phyloP scores from a whole-genome alignment of 352 stramenopile species.

The Globisporangium carolinianum region DNA sequence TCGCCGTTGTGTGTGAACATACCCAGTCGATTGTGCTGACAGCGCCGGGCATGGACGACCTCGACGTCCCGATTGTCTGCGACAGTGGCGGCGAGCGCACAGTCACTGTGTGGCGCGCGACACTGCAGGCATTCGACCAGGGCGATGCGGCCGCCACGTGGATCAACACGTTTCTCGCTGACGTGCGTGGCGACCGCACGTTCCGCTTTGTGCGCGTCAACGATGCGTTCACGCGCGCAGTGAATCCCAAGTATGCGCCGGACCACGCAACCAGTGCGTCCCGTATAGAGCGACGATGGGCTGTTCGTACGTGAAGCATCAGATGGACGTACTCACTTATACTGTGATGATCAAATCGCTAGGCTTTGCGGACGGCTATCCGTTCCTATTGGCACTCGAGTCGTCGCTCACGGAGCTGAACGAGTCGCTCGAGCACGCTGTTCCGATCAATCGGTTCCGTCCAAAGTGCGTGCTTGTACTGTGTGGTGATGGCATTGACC shows the following conservation, averaged over 20 bases:
- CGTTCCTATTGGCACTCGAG: slow-evolving; percentile 57
- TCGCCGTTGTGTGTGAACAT: background rate
- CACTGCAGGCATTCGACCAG: slow-evolving; percentile 51
- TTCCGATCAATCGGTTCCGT: slow-evolving; percentile 81
- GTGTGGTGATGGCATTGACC: background rate
- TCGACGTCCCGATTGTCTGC: slow-evolving; percentile 46
- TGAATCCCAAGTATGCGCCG: slow-evolving; percentile 53
- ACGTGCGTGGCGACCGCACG: slow-evolving; percentile 22
- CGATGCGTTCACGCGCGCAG: slow-evolving; percentile 48
- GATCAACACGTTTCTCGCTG: slow-evolving; percentile 48
- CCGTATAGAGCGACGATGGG: background rate
- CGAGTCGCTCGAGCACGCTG: slow-evolving; percentile 30
- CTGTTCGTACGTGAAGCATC: background rate
- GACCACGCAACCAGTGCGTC: slow-evolving; percentile 36
- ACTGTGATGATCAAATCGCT: background rate
- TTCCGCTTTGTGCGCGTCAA: slow-evolving; percentile 56
- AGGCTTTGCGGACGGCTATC: slow-evolving; percentile 77
- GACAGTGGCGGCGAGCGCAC: slow-evolving; percentile 22
- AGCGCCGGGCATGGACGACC: slow-evolving; percentile 46
- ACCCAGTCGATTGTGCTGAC: slow-evolving; percentile 45
- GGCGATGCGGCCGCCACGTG: slow-evolving; percentile 50
- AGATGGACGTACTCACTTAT: background rate
- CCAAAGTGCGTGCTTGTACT: slow-evolving; percentile 45
- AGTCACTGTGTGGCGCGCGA: slow-evolving; percentile 58
- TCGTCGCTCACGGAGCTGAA: slow-evolving; percentile 62